Conservation (phyloP, 805 yeast genomes). For the Candida pseudoglaebosa region DNA sequence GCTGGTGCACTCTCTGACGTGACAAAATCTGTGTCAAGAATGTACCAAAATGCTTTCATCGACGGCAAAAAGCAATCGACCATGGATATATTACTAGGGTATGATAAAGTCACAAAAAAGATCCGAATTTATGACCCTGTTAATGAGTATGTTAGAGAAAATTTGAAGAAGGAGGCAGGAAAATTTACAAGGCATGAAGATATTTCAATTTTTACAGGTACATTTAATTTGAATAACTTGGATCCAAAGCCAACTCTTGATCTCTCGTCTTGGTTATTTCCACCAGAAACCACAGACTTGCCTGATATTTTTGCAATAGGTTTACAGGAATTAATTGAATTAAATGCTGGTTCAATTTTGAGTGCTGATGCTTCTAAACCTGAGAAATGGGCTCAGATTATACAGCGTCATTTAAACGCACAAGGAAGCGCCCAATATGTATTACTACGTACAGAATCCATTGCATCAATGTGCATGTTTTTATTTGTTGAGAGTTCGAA, state of each 20-base stretch:
- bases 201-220: slow-evolving; percentile 71
- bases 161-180: slow-evolving; percentile 45
- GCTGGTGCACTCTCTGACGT: slow-evolving; percentile 98
- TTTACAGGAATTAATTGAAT: slow-evolving; percentile 89
- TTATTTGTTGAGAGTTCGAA: slow-evolving; percentile 50
- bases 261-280: slow-evolving; percentile 77
- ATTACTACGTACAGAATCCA: slow-evolving; percentile 69
- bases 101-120: slow-evolving; percentile 57
- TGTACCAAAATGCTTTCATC: slow-evolving; percentile 93
- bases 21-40: slow-evolving; percentile 89
- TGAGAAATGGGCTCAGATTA: slow-evolving; percentile 70
- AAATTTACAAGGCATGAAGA: slow-evolving; percentile 59
- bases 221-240: slow-evolving; percentile 83
- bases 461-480: slow-evolving; percentile 63
- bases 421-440: slow-evolving; percentile 42
- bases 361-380: slow-evolving; percentile 81
- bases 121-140: slow-evolving; percentile 86
- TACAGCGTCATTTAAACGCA: slow-evolving; percentile 58
- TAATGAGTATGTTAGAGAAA: slow-evolving; percentile 72
- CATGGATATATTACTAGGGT: slow-evolving; percentile 82
- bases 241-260: slow-evolving; percentile 44
- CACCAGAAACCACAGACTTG: slow-evolving; percentile 44
- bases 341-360: slow-evolving; percentile 86
- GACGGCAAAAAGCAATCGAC: slow-evolving; percentile 89
- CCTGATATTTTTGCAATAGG: slow-evolving; percentile 91